These are phyloP conservation scores for Xylariales sp. DNA, from an alignment of 2,329 filamentous ascomycete species.

Conservation along the genomic window DNA sequence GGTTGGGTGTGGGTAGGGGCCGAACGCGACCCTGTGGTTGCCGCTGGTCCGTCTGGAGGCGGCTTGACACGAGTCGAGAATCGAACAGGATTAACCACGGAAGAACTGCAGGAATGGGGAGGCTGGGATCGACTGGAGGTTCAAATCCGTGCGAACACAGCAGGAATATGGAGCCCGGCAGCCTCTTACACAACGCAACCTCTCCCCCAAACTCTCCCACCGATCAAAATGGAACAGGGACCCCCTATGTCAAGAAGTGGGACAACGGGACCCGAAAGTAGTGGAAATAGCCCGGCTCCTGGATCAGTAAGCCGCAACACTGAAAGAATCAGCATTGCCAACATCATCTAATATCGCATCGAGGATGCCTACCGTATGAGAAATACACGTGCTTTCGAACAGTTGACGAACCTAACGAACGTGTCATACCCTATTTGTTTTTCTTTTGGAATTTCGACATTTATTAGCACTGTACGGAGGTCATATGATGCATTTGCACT, in stretches of 20 bases:
- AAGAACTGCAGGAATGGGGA: conserved; percentile 65
- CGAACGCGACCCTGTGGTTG: conserved; percentile 39
- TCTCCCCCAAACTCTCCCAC: conserved; percentile 22
- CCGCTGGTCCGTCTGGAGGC: conserved; percentile 27
- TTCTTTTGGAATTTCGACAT: neutral
- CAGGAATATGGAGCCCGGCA: conserved; percentile 26
- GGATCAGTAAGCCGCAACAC: conserved; percentile 32
- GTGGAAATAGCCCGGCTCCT: conserved; percentile 28
- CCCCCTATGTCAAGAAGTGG: conserved; percentile 18
- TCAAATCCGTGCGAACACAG: conserved; percentile 40
- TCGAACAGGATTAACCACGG: conserved; percentile 48
- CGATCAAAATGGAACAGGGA: conserved; percentile 28
- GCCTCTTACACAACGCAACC: conserved; percentile 18
- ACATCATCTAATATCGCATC: conserved; percentile 34
- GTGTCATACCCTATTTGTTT: neutral
- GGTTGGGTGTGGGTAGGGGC: conserved; percentile 78
- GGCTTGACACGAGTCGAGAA: conserved; percentile 41
- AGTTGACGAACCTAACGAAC: neutral
- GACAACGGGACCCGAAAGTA: conserved; percentile 18
- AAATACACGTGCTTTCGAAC: neutral
- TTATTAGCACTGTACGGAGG: neutral
- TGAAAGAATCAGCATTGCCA: conserved; percentile 41
- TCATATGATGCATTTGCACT: conserved; percentile 1
- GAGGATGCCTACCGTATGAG: too few relatives aligned
- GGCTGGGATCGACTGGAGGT: conserved; percentile 75